A percentile compares a stretch with the other conserved stretches of the same genome.
These are phyloP conservation scores for Hypholoma fasciculare DNA, from an alignment of 768 basidiomycete species.

Conservation along the genomic window DNA sequence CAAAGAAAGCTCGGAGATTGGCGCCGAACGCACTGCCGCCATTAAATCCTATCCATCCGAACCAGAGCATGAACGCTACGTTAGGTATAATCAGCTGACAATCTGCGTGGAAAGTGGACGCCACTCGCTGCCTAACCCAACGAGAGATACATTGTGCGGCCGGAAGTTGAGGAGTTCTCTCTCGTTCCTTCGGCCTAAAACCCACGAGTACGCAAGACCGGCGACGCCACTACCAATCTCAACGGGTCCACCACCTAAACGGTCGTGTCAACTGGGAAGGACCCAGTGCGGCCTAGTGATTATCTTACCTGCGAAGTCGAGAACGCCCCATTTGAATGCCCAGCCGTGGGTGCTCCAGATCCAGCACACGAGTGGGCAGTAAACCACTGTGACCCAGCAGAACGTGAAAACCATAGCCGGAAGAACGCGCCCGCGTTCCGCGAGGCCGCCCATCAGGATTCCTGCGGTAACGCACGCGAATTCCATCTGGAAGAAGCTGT, in stretches of 20 bases:
- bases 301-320: conserved; percentile 79
- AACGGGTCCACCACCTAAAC: conserved; percentile 78
- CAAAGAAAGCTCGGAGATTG: conserved; percentile 83
- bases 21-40: conserved; percentile 88
- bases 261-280: background rate
- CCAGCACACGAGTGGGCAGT: conserved; percentile 88
- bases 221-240: conserved; percentile 86
- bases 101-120: background rate
- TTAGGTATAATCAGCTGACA: background rate
- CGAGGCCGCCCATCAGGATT: conserved; percentile 77
- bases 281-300: background rate
- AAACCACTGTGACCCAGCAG: conserved; percentile 84
- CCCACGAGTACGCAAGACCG: conserved; percentile 84
- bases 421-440: conserved; percentile 83
- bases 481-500: conserved; percentile 87
- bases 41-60: conserved; percentile 91
- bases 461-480: conserved; percentile 81
- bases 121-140: conserved; percentile 68
- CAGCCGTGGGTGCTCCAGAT: conserved; percentile 82
- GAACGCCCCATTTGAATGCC: conserved; percentile 81
- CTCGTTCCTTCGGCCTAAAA: conserved; percentile 79
- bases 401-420: conserved; percentile 83
- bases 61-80: conserved; percentile 76
- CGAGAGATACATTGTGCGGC: conserved; percentile 85
- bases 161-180: conserved; percentile 76